Evolutionary conservation across 1,284 basidiomycete genomes (phyloP).

Genomic region (Coriolopsis trogii): DNA sequence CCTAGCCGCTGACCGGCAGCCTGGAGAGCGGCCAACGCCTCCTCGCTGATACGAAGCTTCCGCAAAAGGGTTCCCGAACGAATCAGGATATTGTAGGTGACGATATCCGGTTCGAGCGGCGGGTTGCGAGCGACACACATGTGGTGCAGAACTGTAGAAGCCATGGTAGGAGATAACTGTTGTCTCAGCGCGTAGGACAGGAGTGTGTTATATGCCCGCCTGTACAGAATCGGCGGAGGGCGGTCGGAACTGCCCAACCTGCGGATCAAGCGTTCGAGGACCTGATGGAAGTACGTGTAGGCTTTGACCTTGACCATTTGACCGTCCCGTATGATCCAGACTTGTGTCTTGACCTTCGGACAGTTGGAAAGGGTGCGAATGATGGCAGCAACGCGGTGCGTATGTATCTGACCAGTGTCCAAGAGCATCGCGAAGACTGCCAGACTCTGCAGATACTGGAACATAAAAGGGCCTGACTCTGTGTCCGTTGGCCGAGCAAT

Average conservation of each 20-base stretch:
- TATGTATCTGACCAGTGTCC: constrained; percentile 50
- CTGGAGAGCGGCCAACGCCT: constrained; percentile 28
- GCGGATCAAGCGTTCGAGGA: constrained; percentile 51
- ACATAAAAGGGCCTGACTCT: constrained; percentile 23
- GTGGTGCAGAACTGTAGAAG: constrained; percentile 51
- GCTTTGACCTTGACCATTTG: constrained; percentile 43
- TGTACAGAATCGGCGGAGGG: constrained; percentile 39
- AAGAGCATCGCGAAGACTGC: constrained; percentile 58
- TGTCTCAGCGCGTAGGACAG: constrained; percentile 67
- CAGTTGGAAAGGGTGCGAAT: constrained; percentile 52
- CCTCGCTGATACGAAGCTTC: constrained; percentile 44
- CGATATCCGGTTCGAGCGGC: constrained; percentile 45
- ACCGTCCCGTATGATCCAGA: constrained; percentile 46
- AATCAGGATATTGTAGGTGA: constrained; percentile 61
- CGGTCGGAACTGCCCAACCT: constrained; percentile 20
- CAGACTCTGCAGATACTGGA: constrained; percentile 53
- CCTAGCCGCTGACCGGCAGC: not conserved
- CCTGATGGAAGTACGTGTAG: constrained; percentile 57
- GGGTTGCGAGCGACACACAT: constrained; percentile 49
- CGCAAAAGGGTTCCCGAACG: constrained; percentile 56
- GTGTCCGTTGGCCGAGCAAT: constrained; percentile 15
- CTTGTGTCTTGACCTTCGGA: constrained; percentile 46
- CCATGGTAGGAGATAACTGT: constrained; percentile 52
- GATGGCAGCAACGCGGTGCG: constrained; percentile 45
- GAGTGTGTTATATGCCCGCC: constrained; percentile 60